Percentiles rank a stretch among this genome's conserved stretches.
Evolutionary conservation across 2,329 filamentous ascomycete genomes (phyloP).

Genomic region (Claviceps fusiformis): DNA sequence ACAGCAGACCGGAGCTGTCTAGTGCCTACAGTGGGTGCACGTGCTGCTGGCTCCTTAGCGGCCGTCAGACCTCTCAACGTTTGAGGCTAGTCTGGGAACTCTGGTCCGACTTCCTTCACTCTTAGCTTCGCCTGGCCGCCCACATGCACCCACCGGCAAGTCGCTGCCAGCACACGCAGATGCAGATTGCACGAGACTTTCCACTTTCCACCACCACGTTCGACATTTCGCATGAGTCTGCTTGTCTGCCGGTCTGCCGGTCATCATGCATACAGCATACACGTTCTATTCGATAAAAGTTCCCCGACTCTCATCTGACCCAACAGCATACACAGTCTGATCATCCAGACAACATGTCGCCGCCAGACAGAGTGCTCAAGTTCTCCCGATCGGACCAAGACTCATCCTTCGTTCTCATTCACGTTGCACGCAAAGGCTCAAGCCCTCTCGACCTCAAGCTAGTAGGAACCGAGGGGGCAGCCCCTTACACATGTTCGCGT

Average conservation of each 20-base stretch:
- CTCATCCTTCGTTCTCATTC: constrained; percentile 44
- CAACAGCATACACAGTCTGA: neutral
- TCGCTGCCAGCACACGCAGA: too few species aligned
- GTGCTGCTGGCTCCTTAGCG: too few species aligned
- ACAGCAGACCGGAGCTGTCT: too few species aligned
- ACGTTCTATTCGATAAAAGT: neutral
- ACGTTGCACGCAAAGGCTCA: constrained; percentile 37
- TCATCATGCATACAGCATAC: neutral
- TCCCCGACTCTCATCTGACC: neutral
- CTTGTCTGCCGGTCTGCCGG: too few species aligned
- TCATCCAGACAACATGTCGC: constrained; percentile 10
- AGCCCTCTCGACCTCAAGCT: constrained; percentile 51
- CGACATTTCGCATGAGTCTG: neutral
- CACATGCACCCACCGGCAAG: too few species aligned
- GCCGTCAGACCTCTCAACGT: too few species aligned
- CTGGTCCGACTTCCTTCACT: too few species aligned
- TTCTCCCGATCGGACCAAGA: constrained; percentile 42
- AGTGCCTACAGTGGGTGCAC: too few species aligned
- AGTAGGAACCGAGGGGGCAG: constrained; percentile 53
- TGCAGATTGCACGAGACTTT: too few species aligned
- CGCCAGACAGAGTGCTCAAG: constrained; percentile 33
- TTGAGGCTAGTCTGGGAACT: too few species aligned
- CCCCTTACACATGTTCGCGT: constrained; percentile 44
- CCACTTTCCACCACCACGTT: too few species aligned
- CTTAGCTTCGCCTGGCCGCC: too few species aligned